phyloP scores from a whole-genome alignment of 768 basidiomycete species.

The Lactarius indigo region DNA sequence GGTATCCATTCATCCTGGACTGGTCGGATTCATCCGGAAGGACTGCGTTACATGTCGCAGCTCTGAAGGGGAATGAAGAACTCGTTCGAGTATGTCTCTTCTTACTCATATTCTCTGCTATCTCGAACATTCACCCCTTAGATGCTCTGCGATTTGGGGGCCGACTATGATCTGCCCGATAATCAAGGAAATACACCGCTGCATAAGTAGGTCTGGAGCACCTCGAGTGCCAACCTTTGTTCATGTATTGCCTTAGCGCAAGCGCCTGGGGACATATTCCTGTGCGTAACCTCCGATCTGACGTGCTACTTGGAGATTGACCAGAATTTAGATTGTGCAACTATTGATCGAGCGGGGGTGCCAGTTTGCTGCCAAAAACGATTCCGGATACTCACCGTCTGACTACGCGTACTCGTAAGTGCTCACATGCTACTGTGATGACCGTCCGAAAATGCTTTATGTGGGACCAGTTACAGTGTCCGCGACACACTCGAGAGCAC shows the following conservation, averaged over 20 bases:
- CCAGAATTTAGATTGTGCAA: constrained; percentile 60
- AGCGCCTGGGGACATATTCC: constrained; percentile 85
- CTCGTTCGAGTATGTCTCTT: constrained; percentile 67
- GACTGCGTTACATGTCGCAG: constrained; percentile 85
- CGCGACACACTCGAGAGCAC: constrained; percentile 77
- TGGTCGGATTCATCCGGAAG: constrained; percentile 91
- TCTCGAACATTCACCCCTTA: constrained; percentile 32
- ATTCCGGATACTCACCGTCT: constrained; percentile 85
- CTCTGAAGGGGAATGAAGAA: constrained; percentile 85
- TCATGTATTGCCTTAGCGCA: constrained; percentile 47
- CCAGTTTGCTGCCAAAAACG: constrained; percentile 78
- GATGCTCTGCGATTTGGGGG: constrained; percentile 90
- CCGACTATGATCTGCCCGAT: constrained; percentile 87
- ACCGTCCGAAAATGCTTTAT: constrained; percentile 24
- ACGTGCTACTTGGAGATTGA: constrained; percentile 27
- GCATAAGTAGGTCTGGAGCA: constrained; percentile 68
- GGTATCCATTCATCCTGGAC: constrained; percentile 82
- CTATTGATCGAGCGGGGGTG: constrained; percentile 87
- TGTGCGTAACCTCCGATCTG: constrained; percentile 41
- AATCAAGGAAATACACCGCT: constrained; percentile 89
- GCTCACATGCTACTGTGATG: neutral
- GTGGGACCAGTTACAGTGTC: constrained; percentile 56
- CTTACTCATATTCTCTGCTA: constrained; percentile 23
- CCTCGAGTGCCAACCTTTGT: neutral
- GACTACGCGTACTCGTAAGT: constrained; percentile 91